Evolutionary conservation across 2,329 filamentous ascomycete genomes (phyloP).

Genomic region (Sarocladium kiliense): DNA sequence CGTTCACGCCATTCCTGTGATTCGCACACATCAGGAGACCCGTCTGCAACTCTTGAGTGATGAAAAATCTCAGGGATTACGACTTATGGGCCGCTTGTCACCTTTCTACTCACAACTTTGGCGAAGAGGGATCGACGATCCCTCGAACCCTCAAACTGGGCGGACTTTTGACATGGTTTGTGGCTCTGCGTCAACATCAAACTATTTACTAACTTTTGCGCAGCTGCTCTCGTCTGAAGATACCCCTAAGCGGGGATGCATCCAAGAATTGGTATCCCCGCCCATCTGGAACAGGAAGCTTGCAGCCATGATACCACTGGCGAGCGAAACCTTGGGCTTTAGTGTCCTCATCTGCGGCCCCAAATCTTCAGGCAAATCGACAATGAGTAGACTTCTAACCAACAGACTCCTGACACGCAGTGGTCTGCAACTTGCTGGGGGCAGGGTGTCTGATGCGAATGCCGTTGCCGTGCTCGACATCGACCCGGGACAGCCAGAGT

Average conservation of each 20-base stretch:
- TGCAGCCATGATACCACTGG: slow-evolving; percentile 33
- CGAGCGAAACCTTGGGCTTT: slow-evolving; percentile 27
- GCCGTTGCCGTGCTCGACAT: slow-evolving; percentile 63
- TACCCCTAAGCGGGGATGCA: slow-evolving; percentile 38
- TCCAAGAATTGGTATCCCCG: slow-evolving; percentile 52
- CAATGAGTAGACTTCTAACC: slow-evolving; percentile 60
- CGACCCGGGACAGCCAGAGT: slow-evolving; percentile 75
- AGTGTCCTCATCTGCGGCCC: slow-evolving; percentile 61
- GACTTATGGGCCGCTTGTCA: slow-evolving; percentile 53
- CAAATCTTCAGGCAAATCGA: slow-evolving; percentile 72
- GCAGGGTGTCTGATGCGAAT: not conserved
- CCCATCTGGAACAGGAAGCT: slow-evolving; percentile 58
- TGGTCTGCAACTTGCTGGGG: slow-evolving; percentile 16
- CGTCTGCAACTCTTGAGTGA: slow-evolving; percentile 52
- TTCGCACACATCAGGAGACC: slow-evolving; percentile 48
- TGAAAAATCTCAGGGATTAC: slow-evolving; percentile 41
- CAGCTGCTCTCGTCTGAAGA: slow-evolving; percentile 52
- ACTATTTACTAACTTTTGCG: slow-evolving; percentile 16
- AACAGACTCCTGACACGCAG: slow-evolving; percentile 59
- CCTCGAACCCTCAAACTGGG: slow-evolving; percentile 16
- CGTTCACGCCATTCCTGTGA: slow-evolving; percentile 64
- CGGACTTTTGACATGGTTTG: slow-evolving; percentile 46
- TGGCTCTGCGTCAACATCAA: not conserved
- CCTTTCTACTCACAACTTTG: slow-evolving; percentile 48
- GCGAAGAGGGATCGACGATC: slow-evolving; percentile 58